Evolutionary conservation across 2,329 filamentous ascomycete species (phyloP), one percentile per base, ranked within the genome.

Genomic region (Dactylellina leptospora): DNA sequence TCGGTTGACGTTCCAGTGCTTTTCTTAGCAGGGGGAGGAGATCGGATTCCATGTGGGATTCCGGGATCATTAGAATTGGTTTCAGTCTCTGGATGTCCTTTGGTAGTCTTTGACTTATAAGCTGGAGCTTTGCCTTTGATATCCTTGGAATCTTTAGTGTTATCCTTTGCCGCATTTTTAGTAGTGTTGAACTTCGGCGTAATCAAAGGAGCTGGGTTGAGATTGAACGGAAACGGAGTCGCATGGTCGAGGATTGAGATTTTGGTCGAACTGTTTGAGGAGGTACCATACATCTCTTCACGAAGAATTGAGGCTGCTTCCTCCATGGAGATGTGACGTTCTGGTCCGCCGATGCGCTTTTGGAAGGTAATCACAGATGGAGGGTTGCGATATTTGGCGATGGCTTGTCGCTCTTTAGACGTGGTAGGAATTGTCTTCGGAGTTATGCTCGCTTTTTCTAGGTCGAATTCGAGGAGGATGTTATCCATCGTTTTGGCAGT

Each of bases 381-480:
- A n/a, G 20, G 30, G 13, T 22, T 22, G 13, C 18, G 23, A 10
- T 53, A 33, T 38, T 38, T 51, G 5, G 47, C 27, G 10, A 36
- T 22, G 13, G 38, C 40, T 11, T 47, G 2, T 22, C 54, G 38
- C 13, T 59, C 40, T 6, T 3, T 6, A 22, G 40, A 3, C 1
- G 38, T 33, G 2, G 18, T 18, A 8, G 54, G 54, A 33, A 47
- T 30, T 2, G 27, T 33, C 30, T 47, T 48, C 3, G 44, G 45
- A 1, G 16, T 48, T 16, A 38, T n/a, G 16, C 6, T 48, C 18
- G 27, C 25, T 23, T 20, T 38, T 3, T 48, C 40, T 3, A 22
- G 8, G 38, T 59, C 55, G 18, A 59, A 48, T 4, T 59, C 55
- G 11, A 59, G 9, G 10, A 59, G 2, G 13, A 47, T 20, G 11